Percentiles rank a stretch among this genome's conserved stretches.
Conservation (phyloP, 2,329 filamentous ascomycete species). For the Claviceps humidiphila region DNA sequence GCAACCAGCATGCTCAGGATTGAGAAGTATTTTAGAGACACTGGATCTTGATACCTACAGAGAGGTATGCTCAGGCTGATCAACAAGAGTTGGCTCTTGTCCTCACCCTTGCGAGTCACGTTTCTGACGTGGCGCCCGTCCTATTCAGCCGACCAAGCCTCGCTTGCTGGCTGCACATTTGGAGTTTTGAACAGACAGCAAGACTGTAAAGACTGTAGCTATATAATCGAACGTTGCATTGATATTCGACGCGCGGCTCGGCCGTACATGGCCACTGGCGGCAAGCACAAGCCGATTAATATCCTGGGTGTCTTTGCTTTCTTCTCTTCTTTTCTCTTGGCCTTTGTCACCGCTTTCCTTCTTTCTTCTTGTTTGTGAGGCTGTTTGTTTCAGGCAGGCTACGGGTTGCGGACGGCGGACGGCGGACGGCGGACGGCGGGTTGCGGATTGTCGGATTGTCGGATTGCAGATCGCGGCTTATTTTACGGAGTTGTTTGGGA, state of each 20-base stretch:
- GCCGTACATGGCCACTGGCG: background rate
- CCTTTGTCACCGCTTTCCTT: background rate
- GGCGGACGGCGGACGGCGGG: background rate
- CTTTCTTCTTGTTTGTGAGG: background rate
- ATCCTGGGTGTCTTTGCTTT: background rate
- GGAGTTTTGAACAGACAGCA: background rate
- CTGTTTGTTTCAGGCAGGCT: background rate
- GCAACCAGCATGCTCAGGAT: background rate
- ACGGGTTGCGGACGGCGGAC: too few relatives aligned
- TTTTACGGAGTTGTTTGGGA: too few relatives aligned
- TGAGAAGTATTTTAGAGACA: background rate
- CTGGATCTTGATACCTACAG: background rate
- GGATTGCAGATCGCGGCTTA: too few relatives aligned
- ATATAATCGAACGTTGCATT: background rate
- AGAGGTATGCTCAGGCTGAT: background rate
- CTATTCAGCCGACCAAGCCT: background rate
- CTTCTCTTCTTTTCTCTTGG: background rate
- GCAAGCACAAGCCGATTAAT: background rate
- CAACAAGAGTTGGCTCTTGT: background rate
- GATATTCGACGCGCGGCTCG: background rate
- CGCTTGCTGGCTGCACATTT: background rate
- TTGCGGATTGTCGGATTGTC: background rate
- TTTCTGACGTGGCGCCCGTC: background rate
- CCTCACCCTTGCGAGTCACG: constrained; percentile 1
- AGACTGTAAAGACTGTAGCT: background rate